Evolutionary conservation across 2,329 filamentous ascomycete species (phyloP), one percentile per base, ranked within the genome.

Genomic region (Magnaporthiopsis rhizophila): DNA sequence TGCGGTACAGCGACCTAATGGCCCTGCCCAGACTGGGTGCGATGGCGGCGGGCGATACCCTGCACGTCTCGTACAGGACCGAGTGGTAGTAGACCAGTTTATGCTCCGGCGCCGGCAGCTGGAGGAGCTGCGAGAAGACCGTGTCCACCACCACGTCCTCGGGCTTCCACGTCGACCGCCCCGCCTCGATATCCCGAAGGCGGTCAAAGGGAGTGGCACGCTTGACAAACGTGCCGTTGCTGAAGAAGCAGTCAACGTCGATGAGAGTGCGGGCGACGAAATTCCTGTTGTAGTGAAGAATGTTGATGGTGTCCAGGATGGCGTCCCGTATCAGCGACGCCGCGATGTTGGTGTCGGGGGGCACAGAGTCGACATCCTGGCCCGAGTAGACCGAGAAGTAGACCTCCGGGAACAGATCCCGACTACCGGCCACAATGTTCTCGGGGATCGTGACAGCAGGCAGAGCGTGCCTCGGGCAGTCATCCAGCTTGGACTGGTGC

Each of bases 111-210:
- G 81, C 83, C 4, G 95, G 95, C 53, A 99, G 83, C 74, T 92
- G 90, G 73, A 97, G 91, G 58, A 99, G 82, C 75, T 98, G 94
- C 1, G 93, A 96, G 76, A 99, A 99, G 65, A 98, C 92, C 6
- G 94, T 92, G 75, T 99, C 95, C n/a, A 99, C 92, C 3, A 90
- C 91, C 65, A 98, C 90, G 76, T 99, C 95, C 78, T 99, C 95
- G 0, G 95, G 92, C 76, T 99, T 99, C 94, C 95, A 99, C 0
- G 91, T 93, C 18, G 89, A 86, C 68, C 84, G 83, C 64, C 85
- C 83, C 1, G 78, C 78, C 45, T 86, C 86, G 24, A 89, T 81
- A 59, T 88, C 88, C 45, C 89, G 86, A 61, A 99, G 84, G 72
- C 92, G 89, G 74, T 99, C 95, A 71, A 97, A 97, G 0, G 92